Conservation (phyloP, 1,284 basidiomycete species). For the Cutaneotrichosporon sp. region DNA sequence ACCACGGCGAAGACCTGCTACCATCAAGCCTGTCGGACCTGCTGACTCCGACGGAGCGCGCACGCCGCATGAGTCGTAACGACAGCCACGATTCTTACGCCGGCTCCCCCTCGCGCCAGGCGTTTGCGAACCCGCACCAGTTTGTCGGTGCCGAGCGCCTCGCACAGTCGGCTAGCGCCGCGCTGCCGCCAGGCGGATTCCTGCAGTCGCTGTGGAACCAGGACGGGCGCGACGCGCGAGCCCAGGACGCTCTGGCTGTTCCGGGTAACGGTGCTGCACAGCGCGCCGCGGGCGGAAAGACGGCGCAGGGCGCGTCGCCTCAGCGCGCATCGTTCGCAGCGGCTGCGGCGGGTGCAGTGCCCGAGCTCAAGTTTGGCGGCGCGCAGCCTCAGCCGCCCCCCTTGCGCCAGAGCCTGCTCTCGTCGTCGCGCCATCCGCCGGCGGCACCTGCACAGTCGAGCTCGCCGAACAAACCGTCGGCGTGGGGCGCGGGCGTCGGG, state of each 20-base stretch:
- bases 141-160: conserved; percentile 28
- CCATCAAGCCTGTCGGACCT: conserved; percentile 81
- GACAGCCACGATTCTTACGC: conserved; percentile 38
- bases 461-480: conserved; percentile 8
- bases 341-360: neutral
- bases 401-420: conserved; percentile 30
- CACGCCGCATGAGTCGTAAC: conserved; percentile 64
- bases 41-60: conserved; percentile 74
- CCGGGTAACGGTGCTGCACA: too few species aligned
- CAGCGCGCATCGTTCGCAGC: neutral
- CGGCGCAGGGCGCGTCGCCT: neutral
- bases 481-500: conserved; percentile 3
- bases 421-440: conserved; percentile 29
- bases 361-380: conserved; percentile 30
- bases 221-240: conserved; percentile 40
- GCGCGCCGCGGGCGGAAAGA: neutral
- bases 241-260: neutral
- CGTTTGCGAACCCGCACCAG: conserved; percentile 23
- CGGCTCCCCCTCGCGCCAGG: conserved; percentile 24
- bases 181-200: conserved; percentile 37
- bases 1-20: conserved; percentile 77
- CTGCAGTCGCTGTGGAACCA: conserved; percentile 43
- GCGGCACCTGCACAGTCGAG: conserved; percentile 10
- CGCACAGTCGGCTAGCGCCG: conserved; percentile 45
- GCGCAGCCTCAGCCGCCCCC: conserved; percentile 18